Evolutionary conservation across 768 basidiomycete genomes (phyloP), one percentile per base, ranked within the genome.

Genomic region (Phanerochaete carnosa): DNA sequence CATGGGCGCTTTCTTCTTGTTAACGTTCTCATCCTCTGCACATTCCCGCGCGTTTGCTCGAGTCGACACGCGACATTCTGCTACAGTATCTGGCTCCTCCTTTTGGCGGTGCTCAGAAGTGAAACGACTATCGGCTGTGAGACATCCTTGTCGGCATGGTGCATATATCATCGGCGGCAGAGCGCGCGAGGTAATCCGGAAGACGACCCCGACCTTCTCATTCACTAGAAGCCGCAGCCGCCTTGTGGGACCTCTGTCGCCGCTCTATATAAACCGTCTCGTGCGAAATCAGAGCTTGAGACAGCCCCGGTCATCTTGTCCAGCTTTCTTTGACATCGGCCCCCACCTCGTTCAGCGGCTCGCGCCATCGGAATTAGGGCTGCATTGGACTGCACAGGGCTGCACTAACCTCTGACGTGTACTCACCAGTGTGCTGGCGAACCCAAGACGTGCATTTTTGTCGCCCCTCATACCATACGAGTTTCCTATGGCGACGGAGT

Each of bases 401-500:
- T 43, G 19, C 39, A 43, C 39, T 32, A 16, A n/a, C 29, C 45
- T 43, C 55, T 37, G 28, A 56, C 55, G 23, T 26, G 16, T 12
- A 33, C 9, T 22, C 11, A 13, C 1, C 30, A n/a, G 9, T 32
- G 30, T n/a, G 51, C 35, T 55, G 33, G 23, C 54, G 13, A 29
- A 55, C 23, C 26, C 19, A 25, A 23, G 54, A n/a, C 54, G 33
- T 1, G 35, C 54, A 6, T 55, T 55, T n/a, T 28, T 55, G 9
- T 55, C 54, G 33, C 32, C 54, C 15, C 35, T 55, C 16, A 55
- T 55, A 39, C 54, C 54, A 7, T 55, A 55, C 54, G 35, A 55
- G 16, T 12, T 37, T 13, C 54, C 54, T 6, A 63, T 62, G 64
- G 35, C 64, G 52, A 61, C 15, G 13, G 71, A 68, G 29, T 73